Conservation (phyloP, 495 filamentous ascomycete species). For the Podospora bellae-mahoneyi region DNA sequence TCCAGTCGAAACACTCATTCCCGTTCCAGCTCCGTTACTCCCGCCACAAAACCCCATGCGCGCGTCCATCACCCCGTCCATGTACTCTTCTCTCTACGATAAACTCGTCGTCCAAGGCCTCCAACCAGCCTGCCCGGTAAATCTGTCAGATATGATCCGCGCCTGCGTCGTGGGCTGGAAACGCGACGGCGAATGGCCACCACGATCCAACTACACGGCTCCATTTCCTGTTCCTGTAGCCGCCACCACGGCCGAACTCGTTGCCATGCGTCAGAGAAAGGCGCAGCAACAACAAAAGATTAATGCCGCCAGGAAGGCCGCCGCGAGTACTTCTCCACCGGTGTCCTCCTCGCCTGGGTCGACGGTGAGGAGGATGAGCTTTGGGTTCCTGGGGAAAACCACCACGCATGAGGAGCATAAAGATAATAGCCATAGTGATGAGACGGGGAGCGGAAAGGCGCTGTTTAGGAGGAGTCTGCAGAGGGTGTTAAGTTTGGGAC, state of each 20-base stretch:
- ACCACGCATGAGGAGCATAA: slow-evolving; percentile 19
- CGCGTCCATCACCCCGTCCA: slow-evolving; percentile 62
- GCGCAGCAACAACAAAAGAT: slow-evolving; percentile 19
- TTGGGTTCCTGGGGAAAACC: slow-evolving; percentile 28
- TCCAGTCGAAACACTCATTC: slow-evolving; percentile 51
- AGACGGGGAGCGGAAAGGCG: slow-evolving; percentile 32
- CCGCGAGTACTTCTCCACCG: slow-evolving; percentile 10
- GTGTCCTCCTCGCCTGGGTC: slow-evolving; percentile 5
- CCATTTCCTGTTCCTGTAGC: slow-evolving; percentile 27
- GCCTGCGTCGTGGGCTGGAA: slow-evolving; percentile 91
- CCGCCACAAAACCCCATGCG: slow-evolving; percentile 67
- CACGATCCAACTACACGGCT: slow-evolving; percentile 49
- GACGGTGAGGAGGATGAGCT: slow-evolving; percentile 28
- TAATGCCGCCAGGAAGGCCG: slow-evolving; percentile 13
- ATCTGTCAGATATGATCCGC: slow-evolving; percentile 74
- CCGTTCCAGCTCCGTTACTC: slow-evolving; percentile 63
- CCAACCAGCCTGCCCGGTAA: slow-evolving; percentile 81
- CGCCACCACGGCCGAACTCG: slow-evolving; percentile 23
- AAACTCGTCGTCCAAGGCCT: slow-evolving; percentile 76
- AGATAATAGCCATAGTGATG: slow-evolving; percentile 32
- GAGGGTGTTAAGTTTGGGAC: slow-evolving; percentile 38
- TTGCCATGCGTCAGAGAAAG: slow-evolving; percentile 37
- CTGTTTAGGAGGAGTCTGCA: slow-evolving; percentile 41
- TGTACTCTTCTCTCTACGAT: slow-evolving; percentile 81
- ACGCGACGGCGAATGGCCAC: slow-evolving; percentile 90